phyloP scores from a whole-genome alignment of 305 asterid genomes.

The Fraxinus platypoda region DNA sequence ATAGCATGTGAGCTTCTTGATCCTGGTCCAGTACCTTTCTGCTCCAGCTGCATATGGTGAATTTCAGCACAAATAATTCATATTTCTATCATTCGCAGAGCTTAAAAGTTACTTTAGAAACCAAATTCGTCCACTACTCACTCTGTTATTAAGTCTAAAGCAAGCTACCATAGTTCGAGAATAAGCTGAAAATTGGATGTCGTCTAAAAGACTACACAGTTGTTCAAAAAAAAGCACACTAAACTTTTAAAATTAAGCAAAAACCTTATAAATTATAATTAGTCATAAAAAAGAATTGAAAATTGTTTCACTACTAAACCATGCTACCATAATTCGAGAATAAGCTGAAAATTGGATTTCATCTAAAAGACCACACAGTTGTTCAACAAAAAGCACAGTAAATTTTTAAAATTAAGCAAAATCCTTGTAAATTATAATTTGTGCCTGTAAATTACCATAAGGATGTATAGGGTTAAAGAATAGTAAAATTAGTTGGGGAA shows the following conservation, averaged over 20 bases:
- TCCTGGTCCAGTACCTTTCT: slow-evolving; percentile 74
- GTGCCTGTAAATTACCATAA: background rate
- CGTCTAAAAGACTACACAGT: background rate
- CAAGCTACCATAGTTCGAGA: background rate
- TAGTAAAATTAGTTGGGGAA: background rate
- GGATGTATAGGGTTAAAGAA: background rate
- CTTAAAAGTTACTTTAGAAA: background rate
- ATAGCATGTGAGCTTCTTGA: slow-evolving; percentile 88
- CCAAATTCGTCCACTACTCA: background rate
- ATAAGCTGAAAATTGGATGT: background rate
- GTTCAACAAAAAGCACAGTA: background rate
- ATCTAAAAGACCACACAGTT: background rate
- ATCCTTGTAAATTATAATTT: background rate
- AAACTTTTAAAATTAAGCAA: background rate
- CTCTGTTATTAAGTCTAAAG: background rate
- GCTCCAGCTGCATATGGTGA: slow-evolving; percentile 58
- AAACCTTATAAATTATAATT: background rate
- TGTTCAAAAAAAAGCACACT: background rate
- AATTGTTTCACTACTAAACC: background rate
- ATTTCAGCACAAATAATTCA: background rate
- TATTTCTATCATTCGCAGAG: background rate
- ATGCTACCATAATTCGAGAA: background rate
- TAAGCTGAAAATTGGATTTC: background rate
- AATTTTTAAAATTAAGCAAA: background rate
- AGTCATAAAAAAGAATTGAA: background rate